phyloP scores from a whole-genome alignment of 306 rosid species.

The Ceratonia siliqua region DNA sequence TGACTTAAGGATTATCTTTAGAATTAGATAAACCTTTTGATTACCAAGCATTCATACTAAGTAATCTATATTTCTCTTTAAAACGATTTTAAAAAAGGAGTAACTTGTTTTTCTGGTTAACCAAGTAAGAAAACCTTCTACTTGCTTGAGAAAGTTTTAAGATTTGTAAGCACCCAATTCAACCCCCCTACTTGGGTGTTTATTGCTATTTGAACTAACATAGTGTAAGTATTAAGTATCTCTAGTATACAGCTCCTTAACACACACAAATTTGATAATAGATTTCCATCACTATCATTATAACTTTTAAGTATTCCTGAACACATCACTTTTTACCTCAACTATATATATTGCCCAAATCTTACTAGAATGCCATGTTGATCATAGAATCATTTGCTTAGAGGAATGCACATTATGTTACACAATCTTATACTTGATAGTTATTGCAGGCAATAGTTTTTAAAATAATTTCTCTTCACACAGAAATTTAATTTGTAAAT shows the following conservation, averaged over 20 bases:
- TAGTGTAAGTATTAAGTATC: slow-evolving; percentile 65
- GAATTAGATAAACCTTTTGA: too few species aligned
- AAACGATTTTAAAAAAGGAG: too few species aligned
- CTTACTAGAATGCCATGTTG: neutral
- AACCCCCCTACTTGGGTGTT: too few species aligned
- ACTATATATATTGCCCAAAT: neutral
- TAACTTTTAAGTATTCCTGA: neutral
- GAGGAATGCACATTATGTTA: neutral
- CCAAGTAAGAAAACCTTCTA: too few species aligned
- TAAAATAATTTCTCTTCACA: slow-evolving; percentile 1
- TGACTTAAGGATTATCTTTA: too few species aligned
- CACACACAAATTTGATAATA: slow-evolving; percentile 13
- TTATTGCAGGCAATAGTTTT: neutral
- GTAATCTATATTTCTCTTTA: too few species aligned
- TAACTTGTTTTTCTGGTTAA: too few species aligned
- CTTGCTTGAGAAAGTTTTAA: too few species aligned
- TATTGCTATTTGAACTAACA: too few species aligned
- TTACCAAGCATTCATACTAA: too few species aligned
- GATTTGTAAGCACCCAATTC: too few species aligned
- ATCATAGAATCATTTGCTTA: neutral
- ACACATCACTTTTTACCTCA: slow-evolving; percentile 18
- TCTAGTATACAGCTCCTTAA: slow-evolving; percentile 23
- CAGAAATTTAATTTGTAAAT: too few species aligned
- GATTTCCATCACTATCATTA: slow-evolving; percentile 7
- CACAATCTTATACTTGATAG: neutral